These are phyloP conservation scores for Fusarium falciforme DNA, from an alignment of 2,329 filamentous ascomycete genomes.

Conservation along the genomic window DNA sequence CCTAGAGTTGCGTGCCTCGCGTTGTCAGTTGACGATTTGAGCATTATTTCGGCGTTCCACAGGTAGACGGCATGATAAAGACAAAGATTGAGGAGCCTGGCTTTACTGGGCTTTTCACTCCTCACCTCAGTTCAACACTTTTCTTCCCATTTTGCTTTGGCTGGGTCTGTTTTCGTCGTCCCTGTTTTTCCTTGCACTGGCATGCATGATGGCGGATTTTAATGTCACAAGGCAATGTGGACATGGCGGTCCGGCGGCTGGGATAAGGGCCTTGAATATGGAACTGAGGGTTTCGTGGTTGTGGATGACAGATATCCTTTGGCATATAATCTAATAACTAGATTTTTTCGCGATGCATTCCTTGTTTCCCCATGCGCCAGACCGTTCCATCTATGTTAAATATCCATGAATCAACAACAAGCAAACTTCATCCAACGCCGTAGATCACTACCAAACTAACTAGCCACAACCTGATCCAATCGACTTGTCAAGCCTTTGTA, in stretches of 20 bases:
- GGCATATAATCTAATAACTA: conserved; percentile 32
- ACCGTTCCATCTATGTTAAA: conserved; percentile 10
- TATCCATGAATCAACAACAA: background rate
- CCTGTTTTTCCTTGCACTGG: conserved; percentile 16
- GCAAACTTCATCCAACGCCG: conserved; percentile 16
- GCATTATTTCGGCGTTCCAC: conserved; percentile 44
- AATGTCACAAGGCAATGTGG: conserved; percentile 18
- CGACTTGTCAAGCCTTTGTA: background rate
- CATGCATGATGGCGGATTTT: conserved; percentile 25
- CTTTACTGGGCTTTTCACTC: conserved; percentile 4
- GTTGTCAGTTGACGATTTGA: conserved; percentile 28
- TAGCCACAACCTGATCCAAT: background rate
- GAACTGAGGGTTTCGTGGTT: conserved; percentile 5
- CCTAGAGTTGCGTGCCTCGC: conserved; percentile 16
- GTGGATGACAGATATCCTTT: conserved; percentile 24
- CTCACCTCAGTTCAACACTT: conserved; percentile 1
- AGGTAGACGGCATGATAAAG: conserved; percentile 37
- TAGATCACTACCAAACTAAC: background rate
- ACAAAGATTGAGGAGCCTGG: conserved; percentile 14
- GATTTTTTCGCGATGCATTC: background rate
- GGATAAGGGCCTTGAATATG: conserved; percentile 24
- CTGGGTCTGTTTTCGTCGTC: conserved; percentile 23
- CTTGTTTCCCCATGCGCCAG: background rate
- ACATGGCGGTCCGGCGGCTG: conserved; percentile 13
- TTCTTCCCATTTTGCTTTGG: background rate